phyloP scores from a whole-genome alignment of 2,329 filamentous ascomycete species.

The Pleoardoris graminearum region DNA sequence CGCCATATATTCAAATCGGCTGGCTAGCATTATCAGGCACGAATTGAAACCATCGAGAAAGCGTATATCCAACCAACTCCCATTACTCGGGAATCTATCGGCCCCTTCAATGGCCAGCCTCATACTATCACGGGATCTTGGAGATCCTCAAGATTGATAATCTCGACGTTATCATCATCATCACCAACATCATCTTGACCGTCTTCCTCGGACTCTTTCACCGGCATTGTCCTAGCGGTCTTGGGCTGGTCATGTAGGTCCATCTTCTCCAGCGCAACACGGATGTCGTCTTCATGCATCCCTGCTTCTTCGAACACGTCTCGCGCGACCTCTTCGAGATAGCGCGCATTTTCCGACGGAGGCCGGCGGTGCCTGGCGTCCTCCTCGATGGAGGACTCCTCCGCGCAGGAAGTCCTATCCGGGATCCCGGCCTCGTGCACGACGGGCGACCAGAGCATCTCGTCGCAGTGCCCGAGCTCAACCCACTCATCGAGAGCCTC shows the following conservation, averaged over 20 bases:
- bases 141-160: not conserved
- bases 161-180: not conserved
- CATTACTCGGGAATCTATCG: no score
- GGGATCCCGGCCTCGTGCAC: not conserved
- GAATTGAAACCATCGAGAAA: no score
- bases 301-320: not conserved
- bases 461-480: not conserved
- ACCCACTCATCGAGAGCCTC: not conserved
- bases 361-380: not conserved
- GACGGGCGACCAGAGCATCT: not conserved
- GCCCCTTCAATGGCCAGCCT: not conserved
- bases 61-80: no score
- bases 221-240: not conserved
- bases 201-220: not conserved
- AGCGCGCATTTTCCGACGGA: not conserved
- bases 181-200: not conserved
- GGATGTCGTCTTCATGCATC: not conserved
- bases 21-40: no score
- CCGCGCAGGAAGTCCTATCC: no score
- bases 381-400: no score
- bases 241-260: not conserved
- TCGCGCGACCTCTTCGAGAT: not conserved
- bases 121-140: not conserved
- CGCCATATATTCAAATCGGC: no score
- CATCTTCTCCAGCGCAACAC: not conserved